These are phyloP conservation scores for Kwoniella shandongensis DNA, from an alignment of 768 basidiomycete species.

Conservation along the genomic window DNA sequence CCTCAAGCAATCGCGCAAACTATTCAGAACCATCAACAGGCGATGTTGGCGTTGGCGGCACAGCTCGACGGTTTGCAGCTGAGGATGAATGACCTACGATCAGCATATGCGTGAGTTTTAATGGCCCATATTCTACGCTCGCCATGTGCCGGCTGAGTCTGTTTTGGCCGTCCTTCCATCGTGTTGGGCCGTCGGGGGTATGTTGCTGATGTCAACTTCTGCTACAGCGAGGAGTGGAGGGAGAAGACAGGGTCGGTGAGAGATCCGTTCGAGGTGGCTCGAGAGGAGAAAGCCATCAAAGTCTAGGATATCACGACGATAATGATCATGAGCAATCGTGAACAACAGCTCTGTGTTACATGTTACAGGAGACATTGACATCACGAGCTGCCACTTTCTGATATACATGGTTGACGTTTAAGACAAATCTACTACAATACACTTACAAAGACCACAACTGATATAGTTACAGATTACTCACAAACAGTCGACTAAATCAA, in stretches of 20 bases:
- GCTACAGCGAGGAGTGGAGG: constrained; percentile 35
- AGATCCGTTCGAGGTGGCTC: constrained; percentile 47
- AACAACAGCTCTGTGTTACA: background rate
- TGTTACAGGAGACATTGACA: background rate
- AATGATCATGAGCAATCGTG: background rate
- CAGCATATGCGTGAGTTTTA: constrained; percentile 34
- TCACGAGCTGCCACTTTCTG: too few relatives aligned
- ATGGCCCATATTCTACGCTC: too few relatives aligned
- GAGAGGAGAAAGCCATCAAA: constrained; percentile 37
- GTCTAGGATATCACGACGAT: constrained; percentile 6
- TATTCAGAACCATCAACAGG: constrained; percentile 44
- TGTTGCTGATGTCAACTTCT: background rate
- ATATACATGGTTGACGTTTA: background rate
- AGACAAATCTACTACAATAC: background rate
- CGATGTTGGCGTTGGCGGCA: constrained; percentile 37
- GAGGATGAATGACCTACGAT: constrained; percentile 31
- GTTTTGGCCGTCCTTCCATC: background rate
- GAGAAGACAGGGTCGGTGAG: constrained; percentile 39
- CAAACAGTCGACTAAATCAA: too few relatives aligned
- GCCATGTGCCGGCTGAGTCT: too few relatives aligned
- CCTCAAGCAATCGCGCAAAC: constrained; percentile 46
- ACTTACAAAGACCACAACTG: background rate
- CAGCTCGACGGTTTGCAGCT: constrained; percentile 36
- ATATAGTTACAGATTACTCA: background rate
- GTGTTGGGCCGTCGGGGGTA: background rate